Base-by-base conservation (phyloP, 106 monocot species). In the Platanthera zijinensis region DNA sequence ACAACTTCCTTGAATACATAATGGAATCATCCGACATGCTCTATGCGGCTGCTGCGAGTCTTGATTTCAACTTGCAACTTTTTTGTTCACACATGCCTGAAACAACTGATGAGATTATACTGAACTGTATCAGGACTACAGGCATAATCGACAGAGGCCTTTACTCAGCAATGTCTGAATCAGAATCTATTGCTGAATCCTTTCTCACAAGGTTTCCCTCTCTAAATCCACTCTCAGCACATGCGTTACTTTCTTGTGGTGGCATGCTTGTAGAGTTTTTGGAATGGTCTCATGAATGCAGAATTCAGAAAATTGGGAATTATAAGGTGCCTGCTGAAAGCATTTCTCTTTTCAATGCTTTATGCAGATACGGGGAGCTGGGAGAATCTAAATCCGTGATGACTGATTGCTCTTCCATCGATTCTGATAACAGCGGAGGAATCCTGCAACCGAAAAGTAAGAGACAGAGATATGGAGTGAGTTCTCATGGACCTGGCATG, bases 301-400 rank as follows among this genome's bases (percentile, higher is more conserved):
- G 90, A 84, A 89, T 94, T 84, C 84, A 87, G 78, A 91, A 94
- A 54, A 53, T 92, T 74, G 77, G 88, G 15, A 94, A 88, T 56
- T 92, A 90, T 73, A 76, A 86, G 71, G 62, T 92, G 74, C 80
- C 89, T 30, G 76, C 84, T 72, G 85, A 92, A 81, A 85, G 88
- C 48, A 85, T 92, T 49, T 64, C 82, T 81, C 80, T 99, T 56
- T 99, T 94, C 72, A 81, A 86, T 85, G 72, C 62, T 48, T 78
- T 99, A 51, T 89, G 94, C 86, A 99, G 78, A 88, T 94, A 81
- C 80, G 99, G 92, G 6, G 94, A 99, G 76, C 59, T 88, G 50
- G 92, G 94, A 70, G 99, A 94, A 68, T 94, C 91, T 52, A 94
- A 88, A 81, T 99, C 99, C 73, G 94, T 86, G 48, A 99, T 90